These are phyloP conservation scores for Fusarium fujikuroi DNA, from an alignment of 2,329 filamentous ascomycete species.

Conservation along the genomic window DNA sequence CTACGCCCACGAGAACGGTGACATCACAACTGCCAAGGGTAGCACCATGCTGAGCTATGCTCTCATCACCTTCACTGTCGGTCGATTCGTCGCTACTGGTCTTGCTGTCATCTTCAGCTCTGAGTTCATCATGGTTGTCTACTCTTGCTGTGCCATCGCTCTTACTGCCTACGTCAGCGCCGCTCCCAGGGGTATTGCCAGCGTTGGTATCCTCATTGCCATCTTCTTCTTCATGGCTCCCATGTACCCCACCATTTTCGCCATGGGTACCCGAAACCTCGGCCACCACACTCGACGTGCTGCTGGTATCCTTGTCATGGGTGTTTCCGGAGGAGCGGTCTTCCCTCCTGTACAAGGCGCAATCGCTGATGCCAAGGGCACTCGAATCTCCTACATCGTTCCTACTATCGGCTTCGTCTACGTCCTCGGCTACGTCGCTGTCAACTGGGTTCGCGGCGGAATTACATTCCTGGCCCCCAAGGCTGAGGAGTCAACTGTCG, in stretches of 20 bases:
- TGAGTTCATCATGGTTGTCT: conserved; percentile 73
- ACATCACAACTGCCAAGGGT: conserved; percentile 58
- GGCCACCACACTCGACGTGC: conserved; percentile 82
- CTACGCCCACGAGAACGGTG: conserved; percentile 71
- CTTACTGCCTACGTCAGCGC: conserved; percentile 60
- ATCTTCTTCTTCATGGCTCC: conserved; percentile 83
- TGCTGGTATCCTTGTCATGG: conserved; percentile 75
- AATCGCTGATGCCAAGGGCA: conserved; percentile 37
- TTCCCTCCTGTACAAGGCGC: conserved; percentile 39
- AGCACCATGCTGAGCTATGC: conserved; percentile 78
- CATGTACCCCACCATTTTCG: conserved; percentile 84
- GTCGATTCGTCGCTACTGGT: conserved; percentile 72
- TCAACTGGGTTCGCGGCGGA: conserved; percentile 33
- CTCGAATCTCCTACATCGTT: conserved; percentile 40
- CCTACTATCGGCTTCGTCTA: conserved; percentile 41
- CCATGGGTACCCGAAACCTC: conserved; percentile 78
- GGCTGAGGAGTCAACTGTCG: neutral
- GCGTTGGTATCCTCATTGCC: conserved; percentile 73
- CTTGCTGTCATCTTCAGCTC: conserved; percentile 75
- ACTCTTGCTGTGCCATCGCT: conserved; percentile 73
- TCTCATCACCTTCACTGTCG: conserved; percentile 78
- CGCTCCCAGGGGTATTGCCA: conserved; percentile 54
- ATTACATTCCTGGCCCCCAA: conserved; percentile 28
- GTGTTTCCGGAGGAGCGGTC: conserved; percentile 75
- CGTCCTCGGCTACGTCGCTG: conserved; percentile 35